Base-by-base conservation (phyloP, 371 early-diverging fungal species). In the Furculomyces boomerangus region DNA sequence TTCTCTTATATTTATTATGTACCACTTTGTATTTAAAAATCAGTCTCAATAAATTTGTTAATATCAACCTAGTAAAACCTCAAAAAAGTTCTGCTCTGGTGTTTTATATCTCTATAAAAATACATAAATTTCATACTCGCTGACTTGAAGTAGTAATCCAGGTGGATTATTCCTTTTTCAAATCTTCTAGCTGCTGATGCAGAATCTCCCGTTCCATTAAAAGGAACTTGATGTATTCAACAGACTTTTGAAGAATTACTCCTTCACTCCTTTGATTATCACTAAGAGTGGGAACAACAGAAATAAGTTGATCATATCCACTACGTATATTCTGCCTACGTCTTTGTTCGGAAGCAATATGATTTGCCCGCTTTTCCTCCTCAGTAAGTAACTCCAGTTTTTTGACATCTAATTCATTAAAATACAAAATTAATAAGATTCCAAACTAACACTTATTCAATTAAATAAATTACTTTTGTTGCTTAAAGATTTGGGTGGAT, bases 351-450 rank as follows among this genome's bases (percentile, higher is more conserved):
- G 84, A 83, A 0, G 82, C 84, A 65, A 94, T 93, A 67, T 94
- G 95, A 68, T 93, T 94, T 2, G 88, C 84, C 53, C 86, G 80
- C 67, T 93, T 93, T 61, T 93, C 89, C n/a, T 83, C 81, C 51
- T 87, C 89, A 1, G 92, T 87, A 53, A 93, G 61, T 22, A 90
- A 66, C 56, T 88, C 85, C 55, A 65, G 63, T 48, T 68, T 68
- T 50, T 58, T 64, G 30, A 13, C 25, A 2, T 35, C 37, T 45
- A 45, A 24, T 45, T 13, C 7, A 10, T 7, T 20, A 27, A 24
- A 45, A 7, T 5, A 10, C 27, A 24, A 10, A 24, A 45, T 10
- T 10, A 8, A 45, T 24, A 5, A 24, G 45, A 13, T 10, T 10
- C 27, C 39, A 45, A 45, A n/a, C n/a, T n/a, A n/a, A n/a, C n/a